These are phyloP conservation scores for Nannochloris sp. DNA, from an alignment of 139 green algal species.

Conservation along the genomic window DNA sequence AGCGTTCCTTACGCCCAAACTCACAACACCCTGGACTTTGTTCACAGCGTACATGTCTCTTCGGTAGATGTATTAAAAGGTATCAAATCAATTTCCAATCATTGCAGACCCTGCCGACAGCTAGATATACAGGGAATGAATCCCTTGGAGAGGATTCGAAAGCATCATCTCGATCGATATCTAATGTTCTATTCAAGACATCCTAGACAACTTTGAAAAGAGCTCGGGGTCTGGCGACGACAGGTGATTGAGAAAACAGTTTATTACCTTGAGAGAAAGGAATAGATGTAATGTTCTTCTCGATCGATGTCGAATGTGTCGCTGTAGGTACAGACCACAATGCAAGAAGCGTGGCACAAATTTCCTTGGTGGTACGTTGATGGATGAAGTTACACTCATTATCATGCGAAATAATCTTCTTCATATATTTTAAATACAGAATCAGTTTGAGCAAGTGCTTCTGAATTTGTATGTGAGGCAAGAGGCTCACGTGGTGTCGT, in stretches of 20 bases:
- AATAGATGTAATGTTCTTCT: conserved; percentile 22
- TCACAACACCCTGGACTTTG: too few species aligned
- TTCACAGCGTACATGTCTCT: too few species aligned
- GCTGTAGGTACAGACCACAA: conserved; percentile 82
- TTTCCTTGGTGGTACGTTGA: conserved; percentile 57
- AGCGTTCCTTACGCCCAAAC: background rate
- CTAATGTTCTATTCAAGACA: too few species aligned
- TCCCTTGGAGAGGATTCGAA: too few species aligned
- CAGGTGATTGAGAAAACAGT: background rate
- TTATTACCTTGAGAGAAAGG: background rate
- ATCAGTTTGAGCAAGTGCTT: conserved; percentile 59
- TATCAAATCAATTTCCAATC: too few species aligned
- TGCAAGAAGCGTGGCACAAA: conserved; percentile 62
- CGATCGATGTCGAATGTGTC: conserved; percentile 86
- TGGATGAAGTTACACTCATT: background rate
- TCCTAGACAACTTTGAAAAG: too few species aligned
- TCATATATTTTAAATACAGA: conserved; percentile 15
- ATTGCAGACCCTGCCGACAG: too few species aligned
- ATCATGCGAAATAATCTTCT: background rate
- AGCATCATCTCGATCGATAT: too few species aligned
- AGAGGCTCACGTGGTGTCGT: conserved; percentile 55
- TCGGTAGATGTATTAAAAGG: too few species aligned
- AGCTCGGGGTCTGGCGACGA: too few species aligned
- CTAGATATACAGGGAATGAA: too few species aligned
- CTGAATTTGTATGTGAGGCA: conserved; percentile 76